phyloP scores from a whole-genome alignment of 2,329 filamentous ascomycete species.

The Talaromyces atroroseus region DNA sequence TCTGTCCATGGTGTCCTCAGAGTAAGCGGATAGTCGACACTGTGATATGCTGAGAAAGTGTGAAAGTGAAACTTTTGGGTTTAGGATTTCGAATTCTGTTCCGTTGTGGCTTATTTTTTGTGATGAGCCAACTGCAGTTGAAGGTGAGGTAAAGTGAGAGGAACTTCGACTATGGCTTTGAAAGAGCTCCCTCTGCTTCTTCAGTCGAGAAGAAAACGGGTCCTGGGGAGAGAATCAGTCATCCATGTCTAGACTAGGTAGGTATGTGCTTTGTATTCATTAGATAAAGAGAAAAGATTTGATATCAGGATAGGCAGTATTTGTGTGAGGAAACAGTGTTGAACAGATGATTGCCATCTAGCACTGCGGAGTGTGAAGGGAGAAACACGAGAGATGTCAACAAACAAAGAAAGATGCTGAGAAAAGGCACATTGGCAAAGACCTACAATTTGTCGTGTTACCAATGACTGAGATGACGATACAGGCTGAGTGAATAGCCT shows the following conservation, averaged over 20 bases:
- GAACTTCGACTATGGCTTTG: conserved; percentile 14
- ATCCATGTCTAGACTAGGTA: neutral
- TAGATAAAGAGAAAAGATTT: neutral
- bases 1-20: conserved; percentile 1
- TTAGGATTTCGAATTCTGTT: conserved; percentile 34
- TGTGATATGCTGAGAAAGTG: conserved; percentile 11
- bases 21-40: neutral
- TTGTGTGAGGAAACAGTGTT: too few species aligned
- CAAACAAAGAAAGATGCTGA: neutral
- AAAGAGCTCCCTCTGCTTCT: neutral
- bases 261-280: neutral
- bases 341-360: neutral
- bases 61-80: conserved; percentile 18
- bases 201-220: conserved; percentile 10
- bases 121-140: conserved; percentile 18
- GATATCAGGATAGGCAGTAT: neutral
- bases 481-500: conserved; percentile 4
- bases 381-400: neutral
- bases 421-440: neutral
- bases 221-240: neutral
- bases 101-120: conserved; percentile 30
- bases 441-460: conserved; percentile 9
- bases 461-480: neutral
- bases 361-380: neutral
- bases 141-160: conserved; percentile 26